Evolutionary conservation across 768 basidiomycete genomes (phyloP), one percentile per base, ranked within the genome.

Genomic region (Leccinum boreale): DNA sequence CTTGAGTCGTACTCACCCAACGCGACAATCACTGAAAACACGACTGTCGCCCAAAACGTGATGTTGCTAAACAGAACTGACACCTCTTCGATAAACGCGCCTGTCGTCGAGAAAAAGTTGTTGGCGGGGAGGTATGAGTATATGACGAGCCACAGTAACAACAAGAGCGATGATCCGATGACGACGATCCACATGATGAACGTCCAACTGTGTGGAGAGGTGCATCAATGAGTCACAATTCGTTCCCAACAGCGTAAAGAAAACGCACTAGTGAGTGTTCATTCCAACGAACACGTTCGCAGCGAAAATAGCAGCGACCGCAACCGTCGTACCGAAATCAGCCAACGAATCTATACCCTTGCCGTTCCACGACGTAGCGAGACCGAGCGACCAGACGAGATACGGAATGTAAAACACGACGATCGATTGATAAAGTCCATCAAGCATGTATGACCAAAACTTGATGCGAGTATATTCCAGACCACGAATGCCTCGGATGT

Each of bases 401-500:
- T 84, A 97, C 0, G 95, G 92, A 65, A 98, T 79, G 77, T 89
- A 95, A 75, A 87, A 94, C 31, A 94, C 83, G 57, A 92, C 83
- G 0, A 77, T 85, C 0, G 94, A 96, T 67, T 98, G 96, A 73
- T 97, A 98, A 33, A 98, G 74, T 26, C 95, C 95, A 70, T 98
- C 96, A 7, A 84, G 70, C 91, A 98, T 97, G 74, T 94, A 97
- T 55, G 87, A 69, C 93, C 94, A 98, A 75, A 98, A 98, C 75
- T 91, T 94, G 52, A 77, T 61, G 10, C 92, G 85, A 17, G 94
- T 97, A 74, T 97, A 98, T 66, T 97, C 96, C 15, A 94, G 78
- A 21, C 95, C 94, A 15, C 88, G 85, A 61, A 98, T 97, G 24
- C 96, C 96, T 36, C 95, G 87, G 62, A 94, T 79, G 71, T 98